Conservation (phyloP, 2,329 filamentous ascomycete species). For the Microdochium nivale region DNA sequence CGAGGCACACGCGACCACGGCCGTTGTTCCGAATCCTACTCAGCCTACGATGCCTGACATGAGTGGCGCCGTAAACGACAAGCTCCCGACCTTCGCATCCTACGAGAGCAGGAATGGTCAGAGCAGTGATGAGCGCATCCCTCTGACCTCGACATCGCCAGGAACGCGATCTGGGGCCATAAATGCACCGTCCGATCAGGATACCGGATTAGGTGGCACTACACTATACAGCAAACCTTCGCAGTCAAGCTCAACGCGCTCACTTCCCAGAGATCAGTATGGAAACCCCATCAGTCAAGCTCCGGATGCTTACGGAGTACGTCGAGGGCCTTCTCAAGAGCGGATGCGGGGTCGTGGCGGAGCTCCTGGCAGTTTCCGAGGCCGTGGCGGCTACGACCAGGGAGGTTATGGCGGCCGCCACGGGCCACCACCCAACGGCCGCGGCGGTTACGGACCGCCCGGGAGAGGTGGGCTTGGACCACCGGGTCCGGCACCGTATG, state of each 20-base stretch:
- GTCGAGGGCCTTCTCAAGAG: constrained; percentile 36
- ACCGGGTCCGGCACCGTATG: constrained; percentile 1
- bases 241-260: constrained; percentile 29
- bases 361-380: constrained; percentile 34
- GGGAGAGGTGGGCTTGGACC: constrained; percentile 23
- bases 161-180: constrained; percentile 47
- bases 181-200: constrained; percentile 30
- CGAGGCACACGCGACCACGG: constrained; percentile 45
- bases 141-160: constrained; percentile 58
- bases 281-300: constrained; percentile 45
- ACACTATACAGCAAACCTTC: constrained; percentile 24
- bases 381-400: constrained; percentile 42
- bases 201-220: constrained; percentile 17
- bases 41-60: constrained; percentile 52
- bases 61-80: constrained; percentile 41
- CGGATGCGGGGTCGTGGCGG: constrained; percentile 48
- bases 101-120: constrained; percentile 58
- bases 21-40: constrained; percentile 28
- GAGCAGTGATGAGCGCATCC: constrained; percentile 61
- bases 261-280: constrained; percentile 47
- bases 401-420: constrained; percentile 31
- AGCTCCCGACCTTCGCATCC: constrained; percentile 48
- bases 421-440: constrained; percentile 26
- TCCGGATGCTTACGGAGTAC: constrained; percentile 36
- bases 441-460: constrained; percentile 31